Evolutionary conservation across 306 rosid genomes (phyloP).

Genomic region (Canavalia ensiformis): DNA sequence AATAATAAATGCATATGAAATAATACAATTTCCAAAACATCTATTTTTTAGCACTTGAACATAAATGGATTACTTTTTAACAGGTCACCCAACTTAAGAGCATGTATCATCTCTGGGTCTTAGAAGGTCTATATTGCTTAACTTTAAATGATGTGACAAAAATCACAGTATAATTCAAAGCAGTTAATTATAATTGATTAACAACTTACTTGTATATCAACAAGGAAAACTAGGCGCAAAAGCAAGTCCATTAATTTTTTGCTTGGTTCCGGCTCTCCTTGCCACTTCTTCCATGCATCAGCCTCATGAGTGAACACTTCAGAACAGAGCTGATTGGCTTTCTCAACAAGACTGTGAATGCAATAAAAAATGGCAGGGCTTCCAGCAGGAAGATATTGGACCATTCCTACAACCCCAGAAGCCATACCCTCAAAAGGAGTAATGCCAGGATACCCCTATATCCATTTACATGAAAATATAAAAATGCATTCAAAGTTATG

Average conservation of each 20-base stretch:
- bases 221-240: slow-evolving; percentile 74
- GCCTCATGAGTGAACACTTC: slow-evolving; percentile 59
- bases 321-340: slow-evolving; percentile 67
- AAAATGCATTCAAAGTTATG: slow-evolving; percentile 15
- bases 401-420: slow-evolving; percentile 85
- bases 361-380: slow-evolving; percentile 88
- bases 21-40: slow-evolving; percentile 3
- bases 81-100: background rate
- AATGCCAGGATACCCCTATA: slow-evolving; percentile 83
- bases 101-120: slow-evolving; percentile 16
- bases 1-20: slow-evolving; percentile 21
- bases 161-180: slow-evolving; percentile 8
- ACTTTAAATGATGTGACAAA: slow-evolving; percentile 29
- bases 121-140: background rate
- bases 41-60: slow-evolving; percentile 39
- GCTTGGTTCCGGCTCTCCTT: slow-evolving; percentile 85
- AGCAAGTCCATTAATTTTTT: slow-evolving; percentile 86
- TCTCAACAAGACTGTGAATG: slow-evolving; percentile 72
- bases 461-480: slow-evolving; percentile 41
- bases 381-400: slow-evolving; percentile 91
- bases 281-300: slow-evolving; percentile 80
- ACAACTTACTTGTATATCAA: slow-evolving; percentile 82
- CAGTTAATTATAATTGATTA: slow-evolving; percentile 17
- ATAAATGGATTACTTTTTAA: slow-evolving; percentile 21
- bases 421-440: slow-evolving; percentile 98